Evolutionary conservation across 768 basidiomycete species (phyloP), one percentile per base, ranked within the genome.

Genomic region (Mycena amicta): DNA sequence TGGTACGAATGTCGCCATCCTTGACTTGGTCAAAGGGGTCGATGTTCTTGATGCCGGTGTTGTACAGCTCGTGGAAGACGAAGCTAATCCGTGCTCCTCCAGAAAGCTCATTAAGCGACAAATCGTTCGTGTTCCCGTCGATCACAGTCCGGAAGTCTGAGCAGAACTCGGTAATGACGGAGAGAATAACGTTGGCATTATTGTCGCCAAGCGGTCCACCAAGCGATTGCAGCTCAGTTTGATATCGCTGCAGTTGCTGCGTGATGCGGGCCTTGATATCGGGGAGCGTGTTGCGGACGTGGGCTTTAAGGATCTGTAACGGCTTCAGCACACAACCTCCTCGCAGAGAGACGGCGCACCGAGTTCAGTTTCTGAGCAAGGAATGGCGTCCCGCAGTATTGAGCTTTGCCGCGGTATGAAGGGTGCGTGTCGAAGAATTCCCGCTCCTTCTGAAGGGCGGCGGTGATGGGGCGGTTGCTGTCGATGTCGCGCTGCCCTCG

Each of bases 1-100:
- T 89, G 1, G 87, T 94, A 53, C 97, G 83, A 71, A 99, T 98
- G 74, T 99, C 97, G 41, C 95, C 93, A 71, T 99, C 97, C 75
- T 98, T 97, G 64, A 97, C 93, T 76, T 97, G 95, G 72, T 99
- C 97, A 66, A 98, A 99, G 0, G 97, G 97, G 80, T 99, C 97
- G 69, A 98, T 95, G 60, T 80, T 85, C 80, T 89, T 95, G 72
- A 99, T 85, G 59, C 97, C 97, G 69, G 90, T 95, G 76, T 95
- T 97, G 83, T 92, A 99, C 57, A 98, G 75, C 71, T 99, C 97
- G 72, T 99, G 97, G 82, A 95, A 99, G 53, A 99, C 97, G 70
- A 98, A 99, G 68, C 90, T 92, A 80, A 99, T 98, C 74, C 97
- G 87, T 27, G 97, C 97, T 72, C 97, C 97, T 67, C 97, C 97